Evolutionary conservation across 2,329 filamentous ascomycete genomes (phyloP), one percentile per base, ranked within the genome.

Genomic region (Stagonosporopsis rhizophila): DNA sequence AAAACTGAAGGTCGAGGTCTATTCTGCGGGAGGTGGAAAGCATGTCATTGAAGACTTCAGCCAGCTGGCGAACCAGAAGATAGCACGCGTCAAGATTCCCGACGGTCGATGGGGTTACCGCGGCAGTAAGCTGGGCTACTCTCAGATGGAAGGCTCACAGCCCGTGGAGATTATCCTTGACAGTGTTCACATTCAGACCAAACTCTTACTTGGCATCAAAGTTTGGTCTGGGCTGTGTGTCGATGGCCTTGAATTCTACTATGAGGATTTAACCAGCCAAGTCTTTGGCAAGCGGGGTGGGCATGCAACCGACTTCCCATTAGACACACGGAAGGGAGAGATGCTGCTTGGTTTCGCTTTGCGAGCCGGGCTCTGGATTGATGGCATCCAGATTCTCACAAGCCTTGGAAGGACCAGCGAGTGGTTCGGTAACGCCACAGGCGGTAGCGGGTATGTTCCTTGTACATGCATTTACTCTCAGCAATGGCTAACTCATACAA

Each of bases 191-290:
- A 71, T 74, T 12, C 85, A 87, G 60, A 89, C 86, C 28, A 89
- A 92, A 60, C 83, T 96, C 27, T 80, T 98, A 60, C 88, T 87
- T 1, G 85, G 85, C 5, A 84, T 97, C 53, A 84, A 87, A 57
- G 82, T 96, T 14, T 96, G 92, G 70, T 88, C 92, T 66, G 92
- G 90, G 2, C 80, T 82, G 56, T 89, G 89, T 4, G 72, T 98
- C 12, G 89, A 96, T 72, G 95, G 95, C 0, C 76, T 99, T 19
- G 94, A 98, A 74, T 98, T 99, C 75, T 82, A 90, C 56, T 98
- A 96, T 71, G 94, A 98, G 69, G 92, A 98, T 74, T 84, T 85
- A 15, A 89, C 90, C 1, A 89, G 83, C 51, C 92, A 97, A 72
- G 75, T 97, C 3, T 96, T 99, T 79, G 95, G 95, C 37, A 93